Base-by-base conservation (phyloP, 192 early-diverging fungal genomes). In the Helicostylum pulchrum region DNA sequence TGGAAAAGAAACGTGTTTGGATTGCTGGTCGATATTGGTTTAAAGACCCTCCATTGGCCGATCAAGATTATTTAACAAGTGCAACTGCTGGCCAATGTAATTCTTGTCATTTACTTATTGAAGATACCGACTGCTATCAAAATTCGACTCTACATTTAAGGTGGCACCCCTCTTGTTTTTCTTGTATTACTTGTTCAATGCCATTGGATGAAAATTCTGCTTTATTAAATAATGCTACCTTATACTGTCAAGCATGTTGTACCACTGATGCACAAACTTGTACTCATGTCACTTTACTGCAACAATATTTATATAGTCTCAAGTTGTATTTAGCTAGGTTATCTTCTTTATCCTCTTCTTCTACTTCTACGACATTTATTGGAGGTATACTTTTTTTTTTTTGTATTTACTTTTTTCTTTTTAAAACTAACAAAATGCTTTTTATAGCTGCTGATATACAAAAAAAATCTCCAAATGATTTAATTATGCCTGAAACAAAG, bases 291-390 rank as follows among this genome's bases (percentile, higher is more conserved):
- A 87, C 93, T n/a, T 87, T 94, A 66, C 77, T 99, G 46, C 83
- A 94, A 64, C 93, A 97, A 78, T 96, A 96, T 75, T 86, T 88
- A 49, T 97, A 93, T 73, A 71, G 95, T 39, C 76, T 99, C 74
- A 83, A 87, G 8, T 88, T 92, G 19, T 91, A 90, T 17, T 76
- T 39, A 39, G 36, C 36, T 39, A 39, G 36, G 36, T 4, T 39
- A 39, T 39, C 36, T 39, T 39, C 36, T 4, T 10, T 4, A 9
- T 39, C 36, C 9, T 39, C 36, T 39, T 39, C 36, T 39, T 9
- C 36, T 39, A 39, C 36, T 39, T 39, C 36, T 39, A 39, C 36
- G 9, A 39, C 36, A 39, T 39, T 39, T 39, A 39, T 39, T 39
- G 36, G 36, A 39, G 36, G 36, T 39, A 39, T 39, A 39, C 9